Evolutionary conservation across 2,329 filamentous ascomycete species (phyloP).

Genomic region (Claviceps arundinis): DNA sequence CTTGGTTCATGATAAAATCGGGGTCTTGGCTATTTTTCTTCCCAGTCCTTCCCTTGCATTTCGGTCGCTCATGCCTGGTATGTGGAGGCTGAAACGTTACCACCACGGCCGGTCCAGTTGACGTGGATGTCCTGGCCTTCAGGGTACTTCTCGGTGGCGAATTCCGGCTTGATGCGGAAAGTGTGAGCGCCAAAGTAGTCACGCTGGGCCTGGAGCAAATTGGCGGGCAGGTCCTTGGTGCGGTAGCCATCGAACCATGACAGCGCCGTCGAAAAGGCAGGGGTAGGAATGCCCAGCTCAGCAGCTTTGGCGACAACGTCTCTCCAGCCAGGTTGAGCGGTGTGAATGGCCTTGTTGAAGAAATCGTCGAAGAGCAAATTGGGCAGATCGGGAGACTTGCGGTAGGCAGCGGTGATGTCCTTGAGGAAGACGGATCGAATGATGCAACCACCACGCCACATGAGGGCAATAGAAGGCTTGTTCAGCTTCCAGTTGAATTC

Average conservation of each 20-base stretch:
- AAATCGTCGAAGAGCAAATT: conserved; percentile 98
- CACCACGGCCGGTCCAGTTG: conserved; percentile 98
- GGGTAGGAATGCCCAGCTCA: conserved; percentile 87
- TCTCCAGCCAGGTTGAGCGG: conserved; percentile 85
- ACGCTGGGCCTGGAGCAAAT: conserved; percentile 95
- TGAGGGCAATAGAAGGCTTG: conserved; percentile 98
- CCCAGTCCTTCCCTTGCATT: too few relatives aligned
- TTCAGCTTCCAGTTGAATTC: conserved; percentile 98
- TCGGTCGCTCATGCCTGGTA: conserved; percentile 68
- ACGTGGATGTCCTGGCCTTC: conserved; percentile 86
- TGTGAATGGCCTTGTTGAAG: conserved; percentile 99
- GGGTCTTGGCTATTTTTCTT: neutral
- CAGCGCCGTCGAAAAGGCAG: conserved; percentile 91
- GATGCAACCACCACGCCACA: conserved; percentile 99
- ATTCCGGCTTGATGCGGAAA: conserved; percentile 76
- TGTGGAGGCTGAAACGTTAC: conserved; percentile 91
- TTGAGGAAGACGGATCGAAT: conserved; percentile 99
- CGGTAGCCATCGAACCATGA: conserved; percentile 99
- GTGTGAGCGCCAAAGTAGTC: conserved; percentile 98
- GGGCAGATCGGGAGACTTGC: conserved; percentile 84
- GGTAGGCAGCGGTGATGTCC: conserved; percentile 97
- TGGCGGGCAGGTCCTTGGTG: conserved; percentile 92
- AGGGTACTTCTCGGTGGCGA: conserved; percentile 65
- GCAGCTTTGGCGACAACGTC: conserved; percentile 84
- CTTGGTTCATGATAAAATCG: neutral